These are phyloP conservation scores for Prunus davidiana DNA, from an alignment of 306 rosid genomes.

Conservation along the genomic window DNA sequence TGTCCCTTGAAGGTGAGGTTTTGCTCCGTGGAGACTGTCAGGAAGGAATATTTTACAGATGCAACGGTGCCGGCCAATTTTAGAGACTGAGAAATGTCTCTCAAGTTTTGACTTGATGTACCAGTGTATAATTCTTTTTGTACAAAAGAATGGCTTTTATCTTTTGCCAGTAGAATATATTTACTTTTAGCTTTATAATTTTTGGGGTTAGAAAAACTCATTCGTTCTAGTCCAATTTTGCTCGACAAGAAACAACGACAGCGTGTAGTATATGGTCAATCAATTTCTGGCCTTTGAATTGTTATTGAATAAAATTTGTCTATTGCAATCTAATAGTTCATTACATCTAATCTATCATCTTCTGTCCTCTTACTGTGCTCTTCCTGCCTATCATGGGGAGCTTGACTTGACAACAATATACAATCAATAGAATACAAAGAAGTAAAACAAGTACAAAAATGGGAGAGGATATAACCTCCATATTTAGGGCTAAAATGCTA, in stretches of 20 bases:
- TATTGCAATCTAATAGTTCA: neutral
- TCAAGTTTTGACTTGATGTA: neutral
- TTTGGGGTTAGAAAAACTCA: neutral
- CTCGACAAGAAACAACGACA: neutral
- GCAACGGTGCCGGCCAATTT: conserved; percentile 62
- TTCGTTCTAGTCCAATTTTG: neutral
- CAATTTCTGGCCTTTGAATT: neutral
- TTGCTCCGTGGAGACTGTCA: conserved; percentile 71
- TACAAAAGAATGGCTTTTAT: neutral
- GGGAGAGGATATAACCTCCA: conserved; percentile 46
- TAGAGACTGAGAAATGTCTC: conserved; percentile 41
- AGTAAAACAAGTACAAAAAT: conserved; percentile 56
- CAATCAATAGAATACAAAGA: conserved; percentile 51
- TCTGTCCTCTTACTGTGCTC: conserved; percentile 22
- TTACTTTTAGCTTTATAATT: neutral
- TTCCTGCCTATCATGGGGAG: conserved; percentile 67
- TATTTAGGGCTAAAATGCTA: conserved; percentile 31
- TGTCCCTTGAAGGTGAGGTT: conserved; percentile 62
- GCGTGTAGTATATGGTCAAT: neutral
- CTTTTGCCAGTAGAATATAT: neutral
- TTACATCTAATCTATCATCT: neutral
- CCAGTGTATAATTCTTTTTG: neutral
- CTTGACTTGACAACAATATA: conserved; percentile 60
- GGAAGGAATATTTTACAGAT: conserved; percentile 71
- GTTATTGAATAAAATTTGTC: neutral